Base-by-base conservation (phyloP, 2,329 filamentous ascomycete genomes). In the Talaromyces sp. region DNA sequence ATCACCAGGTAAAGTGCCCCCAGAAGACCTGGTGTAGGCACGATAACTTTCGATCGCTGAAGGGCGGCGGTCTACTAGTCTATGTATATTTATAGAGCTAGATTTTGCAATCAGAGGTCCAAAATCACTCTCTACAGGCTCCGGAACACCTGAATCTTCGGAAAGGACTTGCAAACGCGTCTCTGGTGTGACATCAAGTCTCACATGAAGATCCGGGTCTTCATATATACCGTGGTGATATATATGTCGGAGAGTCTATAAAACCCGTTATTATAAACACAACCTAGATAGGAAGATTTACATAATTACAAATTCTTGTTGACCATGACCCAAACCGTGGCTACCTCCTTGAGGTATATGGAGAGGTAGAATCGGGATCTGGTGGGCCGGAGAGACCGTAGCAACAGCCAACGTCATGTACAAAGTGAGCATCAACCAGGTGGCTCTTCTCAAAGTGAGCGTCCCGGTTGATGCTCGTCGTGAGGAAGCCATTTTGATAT, bases 211-310 rank as follows among this genome's bases (percentile, higher is more conserved):
- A 4, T 84, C 79, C 2, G 93, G 93, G 70, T 96, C 87, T 70
- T 85, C 81, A 76, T 94, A 86, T 47, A 91, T 91, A 66, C 94
- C 94, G 79, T 97, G 93, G 76, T 97, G 93, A 79, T 92, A 95
- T 73, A 98, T 89, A 78, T 98, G 94, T 72, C 92, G 89, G 65
- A 98, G 86, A 6, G 74, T 72, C 78, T 78, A 54, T 54, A 54
- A 31, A 47, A 5, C 8, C 11, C 5, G 59, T 63, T 22, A 65
- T 58, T 22, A 47, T 45, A 64, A 31, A 56, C 15, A 7, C 59
- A 27, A 17, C 25, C 40, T 27, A 22, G 40, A 17, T 13, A 3
- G 22, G 38, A 66, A 8, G 25, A 5, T 51, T 67, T 13, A 3
- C 13, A 47, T 49, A n/a, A 31, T 58, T 73, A 79, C 77, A 74